Evolutionary conservation across 257 asterid genomes (phyloP).

Genomic region (Jaltomata sinuosa): DNA sequence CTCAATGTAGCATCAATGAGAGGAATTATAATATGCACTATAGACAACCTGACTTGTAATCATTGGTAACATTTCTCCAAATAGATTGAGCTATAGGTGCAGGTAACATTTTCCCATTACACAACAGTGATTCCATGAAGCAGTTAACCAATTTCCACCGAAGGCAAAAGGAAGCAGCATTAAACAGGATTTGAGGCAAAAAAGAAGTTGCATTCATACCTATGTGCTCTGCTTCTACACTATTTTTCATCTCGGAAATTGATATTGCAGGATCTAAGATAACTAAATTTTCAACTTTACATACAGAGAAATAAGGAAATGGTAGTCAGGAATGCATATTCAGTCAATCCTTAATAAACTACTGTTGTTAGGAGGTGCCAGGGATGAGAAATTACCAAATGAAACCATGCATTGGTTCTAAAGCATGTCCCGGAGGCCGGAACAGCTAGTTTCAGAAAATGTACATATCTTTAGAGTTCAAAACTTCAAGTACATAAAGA

Average conservation of each 20-base stretch:
- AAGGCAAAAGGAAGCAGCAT: not conserved
- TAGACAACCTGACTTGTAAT: not conserved
- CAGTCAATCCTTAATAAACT: not conserved
- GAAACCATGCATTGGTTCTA: not conserved
- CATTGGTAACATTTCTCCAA: not conserved
- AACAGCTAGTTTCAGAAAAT: not conserved
- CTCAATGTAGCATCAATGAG: not conserved
- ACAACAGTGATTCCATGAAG: not conserved
- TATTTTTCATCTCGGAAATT: not conserved
- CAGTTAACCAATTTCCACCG: not conserved
- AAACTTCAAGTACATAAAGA: not conserved
- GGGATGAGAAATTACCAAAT: not conserved
- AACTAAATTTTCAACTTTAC: not conserved
- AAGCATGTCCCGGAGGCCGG: not conserved
- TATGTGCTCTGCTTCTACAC: not conserved
- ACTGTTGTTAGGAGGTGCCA: not conserved
- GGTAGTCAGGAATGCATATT: not conserved
- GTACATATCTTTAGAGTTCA: not conserved
- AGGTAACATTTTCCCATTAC: not conserved
- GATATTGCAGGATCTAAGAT: not conserved
- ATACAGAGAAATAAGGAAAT: not conserved
- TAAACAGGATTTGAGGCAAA: not conserved
- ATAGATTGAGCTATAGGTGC: not conserved
- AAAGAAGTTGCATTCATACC: not conserved
- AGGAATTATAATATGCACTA: not conserved